phyloP scores from a whole-genome alignment of 2,329 filamentous ascomycete species.

The Talaromyces atroroseus region DNA sequence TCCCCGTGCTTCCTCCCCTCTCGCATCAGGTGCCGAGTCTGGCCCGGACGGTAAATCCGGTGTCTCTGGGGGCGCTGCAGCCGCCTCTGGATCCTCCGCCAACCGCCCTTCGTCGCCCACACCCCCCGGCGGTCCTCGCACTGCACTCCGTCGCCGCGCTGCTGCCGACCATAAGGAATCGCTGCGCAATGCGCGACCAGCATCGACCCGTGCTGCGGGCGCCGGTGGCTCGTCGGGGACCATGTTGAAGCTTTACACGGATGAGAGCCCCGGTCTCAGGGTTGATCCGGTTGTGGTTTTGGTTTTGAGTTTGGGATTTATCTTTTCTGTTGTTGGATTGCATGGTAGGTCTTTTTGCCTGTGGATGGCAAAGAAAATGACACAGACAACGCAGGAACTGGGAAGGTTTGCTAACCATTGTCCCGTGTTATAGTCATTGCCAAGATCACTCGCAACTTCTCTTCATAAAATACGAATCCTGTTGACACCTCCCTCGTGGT shows the following conservation, averaged over 20 bases:
- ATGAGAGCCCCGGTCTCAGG: slow-evolving; percentile 94
- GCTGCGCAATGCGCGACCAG: slow-evolving; percentile 85
- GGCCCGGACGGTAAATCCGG: slow-evolving; percentile 39
- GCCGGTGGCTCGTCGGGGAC: slow-evolving; percentile 95
- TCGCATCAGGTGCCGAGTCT: slow-evolving; percentile 42
- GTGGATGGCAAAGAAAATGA: neutral
- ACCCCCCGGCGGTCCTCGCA: slow-evolving; percentile 88
- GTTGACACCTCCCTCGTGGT: too few species aligned
- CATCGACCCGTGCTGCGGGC: slow-evolving; percentile 86
- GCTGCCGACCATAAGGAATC: slow-evolving; percentile 97
- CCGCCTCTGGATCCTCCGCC: slow-evolving; percentile 62
- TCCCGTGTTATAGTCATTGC: slow-evolving; percentile 67
- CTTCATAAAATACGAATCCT: too few species aligned
- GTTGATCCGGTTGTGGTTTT: slow-evolving; percentile 97
- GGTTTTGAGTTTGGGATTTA: slow-evolving; percentile 94
- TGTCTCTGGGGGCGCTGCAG: slow-evolving; percentile 37
- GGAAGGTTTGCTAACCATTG: slow-evolving; percentile 22
- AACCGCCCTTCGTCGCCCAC: slow-evolving; percentile 79
- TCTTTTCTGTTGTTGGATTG: slow-evolving; percentile 95
- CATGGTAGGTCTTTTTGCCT: slow-evolving; percentile 63
- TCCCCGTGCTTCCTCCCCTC: slow-evolving; percentile 38
- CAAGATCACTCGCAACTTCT: slow-evolving; percentile 88
- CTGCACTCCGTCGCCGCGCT: slow-evolving; percentile 88
- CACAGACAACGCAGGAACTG: too few species aligned
- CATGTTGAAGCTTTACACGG: slow-evolving; percentile 98